These are phyloP conservation scores for Mycena floridula DNA, from an alignment of 768 basidiomycete genomes.

Conservation along the genomic window DNA sequence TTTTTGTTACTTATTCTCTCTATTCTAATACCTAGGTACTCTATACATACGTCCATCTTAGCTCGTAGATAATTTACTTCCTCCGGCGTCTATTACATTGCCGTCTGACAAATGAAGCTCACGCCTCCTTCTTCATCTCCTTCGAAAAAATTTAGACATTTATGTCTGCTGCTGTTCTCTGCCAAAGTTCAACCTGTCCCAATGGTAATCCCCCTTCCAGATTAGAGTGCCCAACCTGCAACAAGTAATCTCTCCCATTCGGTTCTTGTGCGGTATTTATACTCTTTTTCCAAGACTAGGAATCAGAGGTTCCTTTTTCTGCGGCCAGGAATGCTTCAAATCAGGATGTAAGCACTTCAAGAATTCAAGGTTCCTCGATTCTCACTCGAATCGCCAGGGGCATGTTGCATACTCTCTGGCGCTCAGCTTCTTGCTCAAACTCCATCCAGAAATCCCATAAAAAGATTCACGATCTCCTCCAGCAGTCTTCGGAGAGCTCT, in stretches of 20 bases:
- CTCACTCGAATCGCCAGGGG: too few species aligned
- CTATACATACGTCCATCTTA: too few species aligned
- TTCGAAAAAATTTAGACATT: neutral
- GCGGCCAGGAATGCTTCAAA: constrained; percentile 96
- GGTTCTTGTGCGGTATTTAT: constrained; percentile 6
- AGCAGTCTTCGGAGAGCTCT: constrained; percentile 9
- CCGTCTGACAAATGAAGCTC: too few species aligned
- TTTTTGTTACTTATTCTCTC: too few species aligned
- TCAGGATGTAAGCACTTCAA: constrained; percentile 63
- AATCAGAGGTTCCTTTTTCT: constrained; percentile 84
- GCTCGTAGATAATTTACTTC: too few species aligned
- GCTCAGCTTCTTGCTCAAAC: constrained; percentile 3
- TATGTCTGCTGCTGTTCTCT: constrained; percentile 26
- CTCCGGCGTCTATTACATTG: too few species aligned
- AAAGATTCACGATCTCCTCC: constrained; percentile 60
- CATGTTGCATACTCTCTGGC: too few species aligned
- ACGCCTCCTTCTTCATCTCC: too few species aligned
- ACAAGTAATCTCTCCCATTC: constrained; percentile 54
- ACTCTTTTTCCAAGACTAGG: constrained; percentile 48
- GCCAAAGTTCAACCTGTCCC: constrained; percentile 66
- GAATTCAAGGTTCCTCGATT: neutral
- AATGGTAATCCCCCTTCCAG: constrained; percentile 82
- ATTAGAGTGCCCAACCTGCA: constrained; percentile 91
- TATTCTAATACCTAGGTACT: too few species aligned
- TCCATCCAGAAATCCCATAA: constrained; percentile 73